Evolutionary conservation across 306 rosid species (phyloP).

Genomic region (Ammopiptanthus mongolicus): DNA sequence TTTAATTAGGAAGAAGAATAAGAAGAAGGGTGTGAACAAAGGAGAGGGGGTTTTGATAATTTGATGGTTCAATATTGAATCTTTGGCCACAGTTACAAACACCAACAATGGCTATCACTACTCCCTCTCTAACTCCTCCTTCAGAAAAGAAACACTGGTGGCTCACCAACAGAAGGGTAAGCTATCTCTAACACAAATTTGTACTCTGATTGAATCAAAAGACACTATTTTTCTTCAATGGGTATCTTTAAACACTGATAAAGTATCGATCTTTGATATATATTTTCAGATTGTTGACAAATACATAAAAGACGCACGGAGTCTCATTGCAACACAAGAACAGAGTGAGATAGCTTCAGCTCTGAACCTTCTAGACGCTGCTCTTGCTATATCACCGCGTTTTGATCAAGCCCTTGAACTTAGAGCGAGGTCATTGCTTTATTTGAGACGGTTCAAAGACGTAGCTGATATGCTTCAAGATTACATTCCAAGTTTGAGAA

Average conservation of each 20-base stretch:
- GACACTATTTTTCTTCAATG: neutral
- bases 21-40: neutral
- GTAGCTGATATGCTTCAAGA: conserved; percentile 95
- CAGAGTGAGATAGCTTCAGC: conserved; percentile 64
- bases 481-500: conserved; percentile 84
- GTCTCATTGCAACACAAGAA: conserved; percentile 63
- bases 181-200: neutral
- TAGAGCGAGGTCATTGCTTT: conserved; percentile 70
- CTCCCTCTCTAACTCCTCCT: conserved; percentile 37
- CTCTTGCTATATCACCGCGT: conserved; percentile 66
- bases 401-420: conserved; percentile 79
- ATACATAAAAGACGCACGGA: conserved; percentile 67
- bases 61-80: conserved; percentile 20
- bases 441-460: conserved; percentile 75
- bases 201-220: neutral
- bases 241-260: neutral
- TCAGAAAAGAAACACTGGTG: conserved; percentile 93
- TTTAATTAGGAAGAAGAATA: conserved; percentile 21
- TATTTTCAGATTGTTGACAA: conserved; percentile 70
- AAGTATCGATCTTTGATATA: neutral
- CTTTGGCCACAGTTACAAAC: neutral
- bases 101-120: conserved; percentile 47
- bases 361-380: conserved; percentile 73
- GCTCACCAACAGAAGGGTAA: conserved; percentile 83
- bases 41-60: neutral